Evolutionary conservation across 2,329 filamentous ascomycete genomes (phyloP).

Genomic region (Apiospora malaysiana): DNA sequence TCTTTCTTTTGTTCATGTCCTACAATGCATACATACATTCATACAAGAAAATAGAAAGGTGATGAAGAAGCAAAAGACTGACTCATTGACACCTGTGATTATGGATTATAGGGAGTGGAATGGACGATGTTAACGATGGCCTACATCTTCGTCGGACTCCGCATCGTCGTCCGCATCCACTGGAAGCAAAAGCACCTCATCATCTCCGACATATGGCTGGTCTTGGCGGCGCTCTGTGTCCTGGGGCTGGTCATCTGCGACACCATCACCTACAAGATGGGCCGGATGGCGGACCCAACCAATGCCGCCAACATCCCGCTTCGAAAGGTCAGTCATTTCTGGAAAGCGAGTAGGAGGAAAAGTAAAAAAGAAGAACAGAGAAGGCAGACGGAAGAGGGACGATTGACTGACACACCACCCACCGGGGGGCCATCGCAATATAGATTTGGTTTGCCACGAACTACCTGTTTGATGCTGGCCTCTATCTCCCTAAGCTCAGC

Average conservation of each 20-base stretch:
- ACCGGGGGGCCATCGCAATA: not conserved
- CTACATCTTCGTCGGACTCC: slow-evolving; percentile 23
- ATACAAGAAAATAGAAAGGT: not conserved
- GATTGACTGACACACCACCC: not conserved
- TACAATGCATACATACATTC: not conserved
- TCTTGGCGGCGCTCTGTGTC: slow-evolving; percentile 21
- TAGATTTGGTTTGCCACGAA: slow-evolving; percentile 27
- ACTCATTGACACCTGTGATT: not conserved
- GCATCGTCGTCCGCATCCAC: slow-evolving; percentile 24
- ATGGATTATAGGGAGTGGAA: slow-evolving; percentile 21
- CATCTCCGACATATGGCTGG: slow-evolving; percentile 24
- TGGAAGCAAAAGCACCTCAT: slow-evolving; percentile 24
- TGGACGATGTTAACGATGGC: slow-evolving; percentile 24
- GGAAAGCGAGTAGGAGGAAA: no score
- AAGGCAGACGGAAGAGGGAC: no score
- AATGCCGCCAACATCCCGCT: not conserved
- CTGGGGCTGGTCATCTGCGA: slow-evolving; percentile 26
- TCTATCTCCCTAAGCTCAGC: slow-evolving; percentile 28
- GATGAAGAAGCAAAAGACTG: not conserved
- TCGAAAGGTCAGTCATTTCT: slow-evolving; percentile 12
- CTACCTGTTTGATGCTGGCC: slow-evolving; percentile 26
- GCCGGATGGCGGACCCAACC: slow-evolving; percentile 18
- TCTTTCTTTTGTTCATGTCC: not conserved
- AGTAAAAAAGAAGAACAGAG: no score
- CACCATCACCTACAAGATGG: slow-evolving; percentile 23